Conservation (phyloP, 2,329 filamentous ascomycete genomes). For the Pseudogymnoascus sp. region DNA sequence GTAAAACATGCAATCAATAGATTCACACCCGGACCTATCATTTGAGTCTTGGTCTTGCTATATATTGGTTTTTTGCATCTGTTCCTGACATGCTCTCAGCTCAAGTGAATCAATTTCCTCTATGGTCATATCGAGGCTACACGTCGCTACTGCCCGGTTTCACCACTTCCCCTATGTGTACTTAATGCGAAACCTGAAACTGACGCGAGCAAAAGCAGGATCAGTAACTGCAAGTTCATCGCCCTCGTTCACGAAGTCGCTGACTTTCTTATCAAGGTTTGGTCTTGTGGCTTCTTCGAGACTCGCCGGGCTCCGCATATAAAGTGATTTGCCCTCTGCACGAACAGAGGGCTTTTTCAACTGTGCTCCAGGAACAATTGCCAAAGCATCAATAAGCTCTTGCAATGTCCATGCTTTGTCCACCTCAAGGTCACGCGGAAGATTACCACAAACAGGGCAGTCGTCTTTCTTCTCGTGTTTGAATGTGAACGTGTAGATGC, state of each 20-base stretch:
- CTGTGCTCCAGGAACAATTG: slow-evolving; percentile 78
- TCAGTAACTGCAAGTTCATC: slow-evolving; percentile 91
- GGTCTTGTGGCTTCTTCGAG: slow-evolving; percentile 77
- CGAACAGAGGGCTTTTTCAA: slow-evolving; percentile 88
- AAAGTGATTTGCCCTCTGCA: slow-evolving; percentile 71
- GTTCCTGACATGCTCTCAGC: background rate
- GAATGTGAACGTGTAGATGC: slow-evolving; percentile 96
- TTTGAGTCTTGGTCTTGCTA: slow-evolving; percentile 1
- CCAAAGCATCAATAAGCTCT: slow-evolving; percentile 78
- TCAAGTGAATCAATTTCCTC: background rate
- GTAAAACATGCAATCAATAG: slow-evolving; percentile 11
- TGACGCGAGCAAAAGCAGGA: slow-evolving; percentile 60
- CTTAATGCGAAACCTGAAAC: slow-evolving; percentile 27
- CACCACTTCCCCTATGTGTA: slow-evolving; percentile 15
- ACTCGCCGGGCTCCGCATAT: slow-evolving; percentile 76
- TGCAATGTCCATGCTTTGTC: slow-evolving; percentile 65
- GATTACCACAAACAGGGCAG: slow-evolving; percentile 85
- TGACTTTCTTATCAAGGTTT: slow-evolving; percentile 72
- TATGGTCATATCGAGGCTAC: background rate
- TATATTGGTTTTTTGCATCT: background rate
- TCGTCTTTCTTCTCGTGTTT: slow-evolving; percentile 89
- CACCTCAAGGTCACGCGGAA: slow-evolving; percentile 67
- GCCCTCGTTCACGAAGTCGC: slow-evolving; percentile 68
- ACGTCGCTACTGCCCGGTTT: background rate
- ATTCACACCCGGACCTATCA: background rate